phyloP scores from a whole-genome alignment of 2,329 filamentous ascomycete genomes.

The Aspergillus unguis region DNA sequence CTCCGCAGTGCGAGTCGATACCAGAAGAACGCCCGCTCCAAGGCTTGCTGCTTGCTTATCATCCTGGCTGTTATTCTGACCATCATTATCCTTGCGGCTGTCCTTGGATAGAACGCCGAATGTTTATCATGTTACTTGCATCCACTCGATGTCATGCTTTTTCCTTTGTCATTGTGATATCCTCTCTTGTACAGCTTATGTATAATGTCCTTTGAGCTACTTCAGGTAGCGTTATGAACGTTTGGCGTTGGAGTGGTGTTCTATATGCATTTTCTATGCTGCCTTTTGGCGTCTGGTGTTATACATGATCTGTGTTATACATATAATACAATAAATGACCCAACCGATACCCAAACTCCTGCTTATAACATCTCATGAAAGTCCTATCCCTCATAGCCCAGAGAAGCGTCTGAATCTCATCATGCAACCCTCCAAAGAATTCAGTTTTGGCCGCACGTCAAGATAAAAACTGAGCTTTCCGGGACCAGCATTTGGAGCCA shows the following conservation, averaged over 20 bases:
- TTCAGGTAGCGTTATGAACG: constrained; percentile 8
- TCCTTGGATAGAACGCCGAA: constrained; percentile 58
- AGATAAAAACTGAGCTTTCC: constrained; percentile 60
- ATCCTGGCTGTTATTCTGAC: constrained; percentile 85
- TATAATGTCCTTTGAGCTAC: constrained; percentile 19
- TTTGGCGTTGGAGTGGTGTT: constrained; percentile 24
- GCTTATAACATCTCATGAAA: constrained; percentile 25
- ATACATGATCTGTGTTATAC: constrained; percentile 36
- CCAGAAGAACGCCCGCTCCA: constrained; percentile 92
- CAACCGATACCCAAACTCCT: constrained; percentile 25
- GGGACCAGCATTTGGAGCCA: constrained; percentile 31
- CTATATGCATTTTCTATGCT: constrained; percentile 19
- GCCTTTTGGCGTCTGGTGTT: constrained; percentile 25
- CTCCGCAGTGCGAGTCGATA: constrained; percentile 81
- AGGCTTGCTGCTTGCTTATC: constrained; percentile 86
- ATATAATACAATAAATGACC: constrained; percentile 30
- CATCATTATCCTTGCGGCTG: constrained; percentile 82
- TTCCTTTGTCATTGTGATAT: constrained; percentile 31
- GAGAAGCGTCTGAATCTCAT: constrained; percentile 52
- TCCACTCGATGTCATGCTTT: constrained; percentile 7
- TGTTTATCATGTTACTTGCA: not conserved
- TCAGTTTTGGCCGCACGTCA: constrained; percentile 64
- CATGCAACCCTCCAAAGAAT: constrained; percentile 59
- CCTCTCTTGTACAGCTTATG: constrained; percentile 28
- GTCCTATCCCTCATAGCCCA: constrained; percentile 37